phyloP scores from a whole-genome alignment of 371 early-diverging fungal genomes.

The Blastocladiella emersonii region DNA sequence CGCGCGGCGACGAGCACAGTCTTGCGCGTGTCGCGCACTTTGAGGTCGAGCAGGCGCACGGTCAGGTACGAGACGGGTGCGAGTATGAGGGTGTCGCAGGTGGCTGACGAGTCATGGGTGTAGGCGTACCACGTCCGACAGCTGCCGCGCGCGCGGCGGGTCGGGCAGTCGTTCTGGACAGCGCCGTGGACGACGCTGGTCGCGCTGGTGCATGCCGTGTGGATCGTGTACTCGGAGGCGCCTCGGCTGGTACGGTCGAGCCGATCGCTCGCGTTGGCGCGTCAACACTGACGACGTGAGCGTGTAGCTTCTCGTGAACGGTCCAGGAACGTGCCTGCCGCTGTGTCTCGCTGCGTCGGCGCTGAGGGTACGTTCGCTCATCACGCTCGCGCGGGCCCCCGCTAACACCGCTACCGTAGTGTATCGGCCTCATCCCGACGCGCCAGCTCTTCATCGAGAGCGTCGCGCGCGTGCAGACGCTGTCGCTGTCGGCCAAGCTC shows the following conservation, averaged over 20 bases:
- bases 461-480: conserved; percentile 65
- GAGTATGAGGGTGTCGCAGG: not conserved
- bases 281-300: no score
- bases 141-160: conserved; percentile 53
- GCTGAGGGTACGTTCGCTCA: conserved; percentile 28
- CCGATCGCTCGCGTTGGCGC: not conserved
- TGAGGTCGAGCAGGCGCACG: conserved; percentile 17
- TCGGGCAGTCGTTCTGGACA: conserved; percentile 50
- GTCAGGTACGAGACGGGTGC: not conserved
- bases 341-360: conserved; percentile 44
- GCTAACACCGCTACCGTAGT: no score
- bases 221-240: conserved; percentile 17
- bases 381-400: no score
- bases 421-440: conserved; percentile 39
- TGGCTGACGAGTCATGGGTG: no score
- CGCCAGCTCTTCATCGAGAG: conserved; percentile 69
- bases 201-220: conserved; percentile 25
- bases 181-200: conserved; percentile 36
- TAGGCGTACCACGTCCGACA: conserved; percentile 22
- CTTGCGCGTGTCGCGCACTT: conserved; percentile 30
- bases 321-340: conserved; percentile 89
- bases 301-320: conserved; percentile 82
- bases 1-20: conserved; percentile 43
- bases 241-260: conserved; percentile 41
- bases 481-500: conserved; percentile 76